Conservation (phyloP, 345 rosid species). For the Eucalyptus caleyi region DNA sequence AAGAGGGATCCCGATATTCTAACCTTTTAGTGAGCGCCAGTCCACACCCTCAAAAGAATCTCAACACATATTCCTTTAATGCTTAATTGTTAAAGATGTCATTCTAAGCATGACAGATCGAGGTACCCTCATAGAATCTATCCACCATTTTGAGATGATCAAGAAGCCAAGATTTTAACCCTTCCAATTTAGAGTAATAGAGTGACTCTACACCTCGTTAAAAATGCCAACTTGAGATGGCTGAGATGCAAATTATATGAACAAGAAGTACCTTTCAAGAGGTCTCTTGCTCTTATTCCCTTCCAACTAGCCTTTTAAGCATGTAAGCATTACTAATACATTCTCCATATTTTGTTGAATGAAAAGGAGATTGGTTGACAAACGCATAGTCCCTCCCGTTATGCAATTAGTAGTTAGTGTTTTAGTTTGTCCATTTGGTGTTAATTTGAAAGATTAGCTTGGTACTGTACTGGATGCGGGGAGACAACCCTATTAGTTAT, state of each 20-base stretch:
- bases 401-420: not conserved
- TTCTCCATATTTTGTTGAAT: not conserved
- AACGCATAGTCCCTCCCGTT: not conserved
- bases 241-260: too few relatives aligned
- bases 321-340: not conserved
- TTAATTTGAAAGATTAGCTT: not conserved
- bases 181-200: not conserved
- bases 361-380: not conserved
- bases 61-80: not conserved
- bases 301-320: not conserved
- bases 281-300: not conserved
- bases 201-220: not conserved
- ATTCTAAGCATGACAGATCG: not conserved
- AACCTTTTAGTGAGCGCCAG: not conserved
- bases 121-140: not conserved
- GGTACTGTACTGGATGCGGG: not conserved
- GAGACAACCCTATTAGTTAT: not conserved
- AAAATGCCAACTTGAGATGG: not conserved
- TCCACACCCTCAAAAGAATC: not conserved
- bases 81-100: not conserved
- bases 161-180: not conserved
- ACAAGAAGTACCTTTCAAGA: too few relatives aligned
- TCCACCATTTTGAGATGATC: not conserved
- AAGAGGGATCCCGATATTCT: not conserved
- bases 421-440: not conserved